phyloP scores from a whole-genome alignment of 2,329 filamentous ascomycete genomes.

The Sporothrix luriei region DNA sequence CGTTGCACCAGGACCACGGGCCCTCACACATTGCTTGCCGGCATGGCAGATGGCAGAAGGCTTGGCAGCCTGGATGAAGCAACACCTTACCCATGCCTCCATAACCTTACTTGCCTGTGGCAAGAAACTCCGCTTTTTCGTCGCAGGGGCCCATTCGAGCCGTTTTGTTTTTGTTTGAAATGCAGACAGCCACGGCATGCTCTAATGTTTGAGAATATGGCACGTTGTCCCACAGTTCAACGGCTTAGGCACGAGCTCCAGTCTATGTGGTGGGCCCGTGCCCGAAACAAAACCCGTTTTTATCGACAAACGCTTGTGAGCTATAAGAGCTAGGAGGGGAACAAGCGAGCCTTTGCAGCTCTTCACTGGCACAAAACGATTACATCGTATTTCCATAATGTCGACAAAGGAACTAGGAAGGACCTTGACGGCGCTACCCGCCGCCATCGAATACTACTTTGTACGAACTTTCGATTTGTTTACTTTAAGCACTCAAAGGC shows the following conservation, averaged over 20 bases:
- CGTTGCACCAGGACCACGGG: background rate
- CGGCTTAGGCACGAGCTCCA: background rate
- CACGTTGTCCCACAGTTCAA: background rate
- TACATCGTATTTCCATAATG: no score
- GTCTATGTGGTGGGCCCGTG: conserved; percentile 3
- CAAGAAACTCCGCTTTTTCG: background rate
- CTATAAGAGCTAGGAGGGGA: no score
- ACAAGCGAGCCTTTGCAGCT: background rate
- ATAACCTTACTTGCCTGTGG: background rate
- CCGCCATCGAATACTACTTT: background rate
- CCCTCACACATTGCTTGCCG: background rate
- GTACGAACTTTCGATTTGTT: background rate
- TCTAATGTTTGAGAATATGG: background rate
- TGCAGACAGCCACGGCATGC: background rate
- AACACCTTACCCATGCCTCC: background rate
- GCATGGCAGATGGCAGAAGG: background rate
- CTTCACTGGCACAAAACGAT: background rate
- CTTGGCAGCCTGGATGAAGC: background rate
- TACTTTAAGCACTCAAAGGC: background rate
- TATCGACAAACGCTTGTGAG: background rate
- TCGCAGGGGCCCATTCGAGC: background rate
- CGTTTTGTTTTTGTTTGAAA: background rate
- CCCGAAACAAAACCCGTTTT: conserved; percentile 10
- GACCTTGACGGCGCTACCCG: conserved; percentile 25
- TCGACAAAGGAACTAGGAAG: background rate